phyloP scores from a whole-genome alignment of 805 yeast species.

The Kodamaea neixiangensis region DNA sequence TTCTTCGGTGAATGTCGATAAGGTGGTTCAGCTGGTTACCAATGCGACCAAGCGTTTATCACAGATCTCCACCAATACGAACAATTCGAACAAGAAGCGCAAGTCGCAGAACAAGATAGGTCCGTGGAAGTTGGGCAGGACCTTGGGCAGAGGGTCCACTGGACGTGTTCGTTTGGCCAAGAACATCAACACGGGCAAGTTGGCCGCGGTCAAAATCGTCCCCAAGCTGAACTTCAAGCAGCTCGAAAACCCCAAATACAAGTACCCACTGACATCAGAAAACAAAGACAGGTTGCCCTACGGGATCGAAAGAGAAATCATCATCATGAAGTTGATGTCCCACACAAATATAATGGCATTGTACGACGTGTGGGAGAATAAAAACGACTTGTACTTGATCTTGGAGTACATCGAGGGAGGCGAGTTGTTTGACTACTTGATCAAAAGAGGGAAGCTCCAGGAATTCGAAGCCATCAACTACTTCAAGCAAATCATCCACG shows the following conservation, averaged over 20 bases:
- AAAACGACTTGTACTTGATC: conserved; percentile 78
- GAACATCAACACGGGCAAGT: conserved; percentile 77
- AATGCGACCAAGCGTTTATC: conserved; percentile 52
- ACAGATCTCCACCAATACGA: conserved; percentile 48
- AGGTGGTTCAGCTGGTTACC: conserved; percentile 47
- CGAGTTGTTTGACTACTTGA: conserved; percentile 88
- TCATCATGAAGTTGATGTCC: conserved; percentile 77
- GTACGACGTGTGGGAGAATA: conserved; percentile 87
- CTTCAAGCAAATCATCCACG: conserved; percentile 82
- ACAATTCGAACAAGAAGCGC: conserved; percentile 43
- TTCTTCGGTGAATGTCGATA: conserved; percentile 28
- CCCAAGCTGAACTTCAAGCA: conserved; percentile 74
- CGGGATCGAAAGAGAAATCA: conserved; percentile 85
- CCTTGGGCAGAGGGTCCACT: conserved; percentile 94
- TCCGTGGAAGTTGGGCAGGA: conserved; percentile 95
- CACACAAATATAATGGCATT: conserved; percentile 79
- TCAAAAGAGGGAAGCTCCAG: conserved; percentile 83
- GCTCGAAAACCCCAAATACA: conserved; percentile 48
- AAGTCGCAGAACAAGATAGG: conserved; percentile 67
- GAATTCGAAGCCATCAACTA: conserved; percentile 89
- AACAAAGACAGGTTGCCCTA: conserved; percentile 63
- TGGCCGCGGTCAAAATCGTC: conserved; percentile 96
- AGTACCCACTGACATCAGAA: conserved; percentile 34
- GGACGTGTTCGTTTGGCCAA: conserved; percentile 94
- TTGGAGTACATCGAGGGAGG: conserved; percentile 97